Evolutionary conservation across 495 filamentous ascomycete species (phyloP).

Genomic region (Cudoniella acicularis): DNA sequence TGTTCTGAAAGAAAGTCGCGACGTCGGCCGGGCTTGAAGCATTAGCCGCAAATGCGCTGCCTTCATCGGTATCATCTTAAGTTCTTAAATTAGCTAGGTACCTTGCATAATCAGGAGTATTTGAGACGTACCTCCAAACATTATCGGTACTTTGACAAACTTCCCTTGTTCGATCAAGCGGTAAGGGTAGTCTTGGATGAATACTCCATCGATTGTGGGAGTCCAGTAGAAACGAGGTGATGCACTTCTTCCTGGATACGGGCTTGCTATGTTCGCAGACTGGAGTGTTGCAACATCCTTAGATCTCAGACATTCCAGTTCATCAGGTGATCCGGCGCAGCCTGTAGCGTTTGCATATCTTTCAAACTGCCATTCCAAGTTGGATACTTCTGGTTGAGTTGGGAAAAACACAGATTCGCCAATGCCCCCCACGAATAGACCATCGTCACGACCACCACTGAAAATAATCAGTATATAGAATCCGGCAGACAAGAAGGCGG

Average conservation of each 20-base stretch:
- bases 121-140: slow-evolving; percentile 42
- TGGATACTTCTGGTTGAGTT: slow-evolving; percentile 49
- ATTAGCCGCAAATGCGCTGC: slow-evolving; percentile 57
- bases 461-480: slow-evolving; percentile 47
- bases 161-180: slow-evolving; percentile 50
- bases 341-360: slow-evolving; percentile 50
- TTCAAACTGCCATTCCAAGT: slow-evolving; percentile 63
- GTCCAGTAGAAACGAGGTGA: slow-evolving; percentile 55
- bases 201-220: slow-evolving; percentile 55
- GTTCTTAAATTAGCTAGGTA: not conserved
- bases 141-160: slow-evolving; percentile 64
- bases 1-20: slow-evolving; percentile 53
- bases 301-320: slow-evolving; percentile 4
- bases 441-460: slow-evolving; percentile 22
- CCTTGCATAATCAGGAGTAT: not conserved
- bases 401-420: slow-evolving; percentile 61
- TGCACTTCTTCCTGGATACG: slow-evolving; percentile 28
- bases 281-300: slow-evolving; percentile 6
- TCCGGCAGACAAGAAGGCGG: slow-evolving; percentile 9
- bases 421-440: slow-evolving; percentile 16
- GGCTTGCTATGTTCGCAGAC: slow-evolving; percentile 18
- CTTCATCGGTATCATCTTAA: slow-evolving; percentile 58
- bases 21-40: slow-evolving; percentile 40
- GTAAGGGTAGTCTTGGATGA: slow-evolving; percentile 59
- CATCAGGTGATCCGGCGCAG: slow-evolving; percentile 35